Evolutionary conservation across 176 grass and related monocot species (phyloP), one percentile per base, ranked within the genome.

Genomic region (Puya raimondii): DNA sequence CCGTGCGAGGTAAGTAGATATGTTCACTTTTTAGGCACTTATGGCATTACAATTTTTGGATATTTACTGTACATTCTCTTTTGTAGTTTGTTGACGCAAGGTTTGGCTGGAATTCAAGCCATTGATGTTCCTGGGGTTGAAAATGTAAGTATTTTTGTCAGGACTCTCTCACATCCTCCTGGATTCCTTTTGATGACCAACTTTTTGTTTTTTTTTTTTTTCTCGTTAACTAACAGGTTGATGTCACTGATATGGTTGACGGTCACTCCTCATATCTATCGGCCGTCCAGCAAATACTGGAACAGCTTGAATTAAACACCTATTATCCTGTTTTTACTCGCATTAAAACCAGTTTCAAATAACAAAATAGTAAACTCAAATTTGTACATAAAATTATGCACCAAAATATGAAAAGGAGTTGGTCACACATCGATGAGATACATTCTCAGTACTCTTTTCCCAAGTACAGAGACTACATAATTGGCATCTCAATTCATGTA

Each of bases 71-170:
- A 66, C 1, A 66, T 25, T 63, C 4, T 77, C 48, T 71, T 13
- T 5, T 80, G 64, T 75, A 99, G 94, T 80, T 71, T 99, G 66
- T 61, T 99, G 23, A 84, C 94, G 2, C 94, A 93, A 86, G 94
- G 94, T 53, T 81, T 99, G 70, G 94, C 89, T 26, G 94, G 94
- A 53, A 99, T 91, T 74, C 94, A 99, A 79, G 80, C 85, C 9
- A 61, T 99, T 9, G 65, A 80, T 50, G 75, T 82, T 52, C 87
- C 89, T 47, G 89, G 94, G 72, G 68, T 92, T 68, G 86, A 93
- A 70, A 99, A 99, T 23, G 94, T 93, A 70, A 79, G 76, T 75
- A 6, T 63, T 51, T 61, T 59, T 42, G 6, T 42, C 33, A 7
- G 5, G 2, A 29, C 33, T 6, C 29, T 33, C 5, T 1, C 33